Conservation (phyloP, 1,284 basidiomycete genomes). For the Kwoniella shivajii region DNA sequence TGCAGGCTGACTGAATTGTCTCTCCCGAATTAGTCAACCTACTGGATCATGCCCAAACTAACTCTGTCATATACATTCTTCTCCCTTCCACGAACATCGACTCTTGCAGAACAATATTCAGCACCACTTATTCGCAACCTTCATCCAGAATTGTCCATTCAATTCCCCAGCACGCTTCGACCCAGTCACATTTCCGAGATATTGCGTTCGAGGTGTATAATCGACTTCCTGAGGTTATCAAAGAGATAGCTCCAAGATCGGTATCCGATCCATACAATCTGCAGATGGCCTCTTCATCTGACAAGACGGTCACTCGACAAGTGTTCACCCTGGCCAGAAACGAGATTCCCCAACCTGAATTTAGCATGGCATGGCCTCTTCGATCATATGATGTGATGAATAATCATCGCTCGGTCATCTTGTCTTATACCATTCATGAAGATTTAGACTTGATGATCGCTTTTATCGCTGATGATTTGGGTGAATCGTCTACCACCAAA, state of each 20-base stretch:
- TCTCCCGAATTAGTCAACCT: neutral
- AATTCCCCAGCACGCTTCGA: constrained; percentile 13
- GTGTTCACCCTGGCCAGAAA: constrained; percentile 38
- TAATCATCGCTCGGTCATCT: constrained; percentile 37
- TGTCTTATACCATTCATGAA: constrained; percentile 24
- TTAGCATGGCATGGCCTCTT: constrained; percentile 43
- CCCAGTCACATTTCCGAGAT: neutral
- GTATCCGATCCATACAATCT: constrained; percentile 26
- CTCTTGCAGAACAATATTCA: neutral
- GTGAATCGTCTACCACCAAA: constrained; percentile 33
- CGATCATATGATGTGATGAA: constrained; percentile 45
- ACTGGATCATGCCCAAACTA: neutral
- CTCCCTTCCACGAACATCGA: neutral
- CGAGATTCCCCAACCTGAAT: constrained; percentile 25
- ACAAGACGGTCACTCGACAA: neutral
- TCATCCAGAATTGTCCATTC: constrained; percentile 17
- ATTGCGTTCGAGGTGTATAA: constrained; percentile 43
- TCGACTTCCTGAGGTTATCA: constrained; percentile 12
- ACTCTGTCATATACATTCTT: constrained; percentile 18
- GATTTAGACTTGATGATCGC: constrained; percentile 19
- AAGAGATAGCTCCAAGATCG: neutral
- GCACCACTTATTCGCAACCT: neutral
- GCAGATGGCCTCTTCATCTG: no score
- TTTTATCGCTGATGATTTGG: constrained; percentile 34
- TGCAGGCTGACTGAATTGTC: neutral